phyloP scores from a whole-genome alignment of 1,284 basidiomycete species.

The Filobasidium uniguttulatum region DNA sequence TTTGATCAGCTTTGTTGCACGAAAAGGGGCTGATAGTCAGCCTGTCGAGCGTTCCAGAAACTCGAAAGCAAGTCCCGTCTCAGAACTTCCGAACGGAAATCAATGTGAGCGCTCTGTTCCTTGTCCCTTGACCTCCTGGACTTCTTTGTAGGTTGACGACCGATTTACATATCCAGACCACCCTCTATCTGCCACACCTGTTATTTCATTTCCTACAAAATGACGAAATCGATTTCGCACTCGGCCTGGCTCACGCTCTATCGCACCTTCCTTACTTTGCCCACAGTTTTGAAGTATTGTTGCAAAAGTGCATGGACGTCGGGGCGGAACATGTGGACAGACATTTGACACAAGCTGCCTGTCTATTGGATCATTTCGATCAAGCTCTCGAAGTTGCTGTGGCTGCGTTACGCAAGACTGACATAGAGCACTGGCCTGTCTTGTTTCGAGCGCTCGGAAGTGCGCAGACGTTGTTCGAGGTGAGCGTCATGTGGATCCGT shows the following conservation, averaged over 20 bases:
- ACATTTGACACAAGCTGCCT: constrained; percentile 41
- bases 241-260: constrained; percentile 75
- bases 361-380: constrained; percentile 90
- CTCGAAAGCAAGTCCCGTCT: neutral
- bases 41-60: neutral
- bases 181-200: constrained; percentile 1
- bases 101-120: neutral
- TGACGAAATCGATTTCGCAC: constrained; percentile 55
- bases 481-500: too few relatives aligned
- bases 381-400: constrained; percentile 84
- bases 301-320: constrained; percentile 86
- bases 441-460: constrained; percentile 83
- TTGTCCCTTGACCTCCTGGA: neutral
- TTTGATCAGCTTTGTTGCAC: neutral
- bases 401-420: constrained; percentile 91
- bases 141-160: neutral
- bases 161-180: neutral
- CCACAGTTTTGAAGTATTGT: constrained; percentile 82
- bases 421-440: constrained; percentile 76
- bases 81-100: neutral
- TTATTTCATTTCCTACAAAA: neutral
- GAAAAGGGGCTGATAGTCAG: neutral
- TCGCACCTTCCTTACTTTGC: constrained; percentile 80
- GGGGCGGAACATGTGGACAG: neutral
- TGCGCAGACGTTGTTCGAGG: constrained; percentile 82